Evolutionary conservation across 345 rosid species (phyloP).

Genomic region (Gossypium australe): DNA sequence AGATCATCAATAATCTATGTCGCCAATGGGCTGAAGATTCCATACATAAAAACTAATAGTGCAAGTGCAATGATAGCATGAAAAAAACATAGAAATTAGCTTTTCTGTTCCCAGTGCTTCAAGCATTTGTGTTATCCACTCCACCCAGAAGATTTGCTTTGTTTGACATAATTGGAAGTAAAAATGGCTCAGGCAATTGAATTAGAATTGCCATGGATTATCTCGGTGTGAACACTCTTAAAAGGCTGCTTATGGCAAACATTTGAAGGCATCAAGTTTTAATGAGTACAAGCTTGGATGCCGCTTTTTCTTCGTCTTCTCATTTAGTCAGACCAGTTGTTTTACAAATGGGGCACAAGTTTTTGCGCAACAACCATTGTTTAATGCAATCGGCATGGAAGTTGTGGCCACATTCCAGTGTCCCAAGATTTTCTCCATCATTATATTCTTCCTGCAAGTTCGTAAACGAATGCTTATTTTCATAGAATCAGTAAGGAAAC

Average conservation of each 20-base stretch:
- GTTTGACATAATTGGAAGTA: not conserved
- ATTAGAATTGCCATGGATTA: not conserved
- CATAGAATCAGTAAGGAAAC: not conserved
- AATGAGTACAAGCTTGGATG: too few species aligned
- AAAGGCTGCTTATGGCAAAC: conserved; percentile 8
- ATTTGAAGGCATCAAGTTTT: not conserved
- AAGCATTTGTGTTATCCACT: conserved; percentile 15
- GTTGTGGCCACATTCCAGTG: conserved; percentile 70
- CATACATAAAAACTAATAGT: conserved; percentile 13
- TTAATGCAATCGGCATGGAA: conserved; percentile 68
- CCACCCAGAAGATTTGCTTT: conserved; percentile 6
- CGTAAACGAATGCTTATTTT: conserved; percentile 2
- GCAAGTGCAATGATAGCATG: conserved; percentile 11
- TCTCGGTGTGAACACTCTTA: not conserved
- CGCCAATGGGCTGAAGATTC: conserved; percentile 16
- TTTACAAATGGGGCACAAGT: conserved; percentile 86
- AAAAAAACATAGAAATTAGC: conserved; percentile 17
- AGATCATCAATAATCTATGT: not conserved
- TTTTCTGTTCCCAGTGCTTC: not conserved
- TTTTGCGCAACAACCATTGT: conserved; percentile 77
- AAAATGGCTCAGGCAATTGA: not conserved
- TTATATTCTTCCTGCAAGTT: conserved; percentile 62
- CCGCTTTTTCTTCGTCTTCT: not conserved
- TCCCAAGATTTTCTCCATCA: conserved; percentile 61
- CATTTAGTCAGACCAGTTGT: conserved; percentile 53